Conservation (phyloP, 495 filamentous ascomycete genomes). For the Annulohypoxylon stygium region DNA sequence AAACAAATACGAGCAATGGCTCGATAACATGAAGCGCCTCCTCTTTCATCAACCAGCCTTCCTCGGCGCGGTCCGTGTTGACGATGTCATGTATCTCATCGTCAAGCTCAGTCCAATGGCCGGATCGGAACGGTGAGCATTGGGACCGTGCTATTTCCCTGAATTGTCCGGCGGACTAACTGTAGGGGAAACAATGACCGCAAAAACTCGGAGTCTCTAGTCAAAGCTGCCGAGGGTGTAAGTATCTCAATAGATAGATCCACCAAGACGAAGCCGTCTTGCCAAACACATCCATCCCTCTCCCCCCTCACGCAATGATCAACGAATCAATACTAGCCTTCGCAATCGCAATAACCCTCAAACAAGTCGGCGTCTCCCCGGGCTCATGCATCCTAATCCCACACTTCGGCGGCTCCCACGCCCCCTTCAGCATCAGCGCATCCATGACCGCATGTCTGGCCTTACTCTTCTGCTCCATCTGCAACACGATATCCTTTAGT, state of each 20-base stretch:
- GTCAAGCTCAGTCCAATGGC: not conserved
- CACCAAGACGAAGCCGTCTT: too few relatives aligned
- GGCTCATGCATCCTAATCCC: conserved; percentile 27
- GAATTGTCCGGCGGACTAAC: not conserved
- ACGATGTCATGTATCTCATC: not conserved
- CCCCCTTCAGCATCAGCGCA: conserved; percentile 50
- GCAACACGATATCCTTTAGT: conserved; percentile 63
- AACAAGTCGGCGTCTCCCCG: conserved; percentile 55
- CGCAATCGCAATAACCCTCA: conserved; percentile 64
- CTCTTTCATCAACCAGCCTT: not conserved
- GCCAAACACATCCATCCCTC: too few relatives aligned
- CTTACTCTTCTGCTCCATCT: conserved; percentile 63
- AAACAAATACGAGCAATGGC: not conserved
- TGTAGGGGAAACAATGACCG: not conserved
- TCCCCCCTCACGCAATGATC: conserved; percentile 58
- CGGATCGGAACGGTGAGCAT: not conserved
- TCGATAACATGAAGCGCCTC: not conserved
- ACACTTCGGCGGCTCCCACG: conserved; percentile 35
- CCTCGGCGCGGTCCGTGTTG: not conserved
- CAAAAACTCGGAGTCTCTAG: too few relatives aligned
- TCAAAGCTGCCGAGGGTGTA: too few relatives aligned
- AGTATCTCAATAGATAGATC: too few relatives aligned
- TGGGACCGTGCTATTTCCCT: not conserved
- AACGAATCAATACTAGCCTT: conserved; percentile 62
- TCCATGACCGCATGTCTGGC: conserved; percentile 58